Evolutionary conservation across 345 rosid genomes (phyloP).

Genomic region (Crucihimalaya himalaica): DNA sequence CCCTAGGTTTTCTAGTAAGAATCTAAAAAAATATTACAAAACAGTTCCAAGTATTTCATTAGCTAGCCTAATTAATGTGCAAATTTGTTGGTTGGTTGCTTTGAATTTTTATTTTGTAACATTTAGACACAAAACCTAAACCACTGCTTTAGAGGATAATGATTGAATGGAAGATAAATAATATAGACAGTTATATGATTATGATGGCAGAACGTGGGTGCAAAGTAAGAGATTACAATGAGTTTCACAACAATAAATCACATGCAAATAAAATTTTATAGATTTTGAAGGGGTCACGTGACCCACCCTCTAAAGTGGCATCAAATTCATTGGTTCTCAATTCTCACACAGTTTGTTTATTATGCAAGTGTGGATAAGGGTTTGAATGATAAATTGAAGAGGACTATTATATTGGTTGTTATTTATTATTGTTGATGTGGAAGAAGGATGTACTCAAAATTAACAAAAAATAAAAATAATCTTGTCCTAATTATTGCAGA

Average conservation of each 20-base stretch:
- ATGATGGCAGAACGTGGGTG: background rate
- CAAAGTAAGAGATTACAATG: background rate
- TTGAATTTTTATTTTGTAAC: background rate
- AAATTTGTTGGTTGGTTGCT: background rate
- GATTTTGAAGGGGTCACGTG: background rate
- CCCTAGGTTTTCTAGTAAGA: background rate
- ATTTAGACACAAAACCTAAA: background rate
- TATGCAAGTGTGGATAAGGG: background rate
- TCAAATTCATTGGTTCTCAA: background rate
- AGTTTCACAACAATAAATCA: background rate
- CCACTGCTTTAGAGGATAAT: background rate
- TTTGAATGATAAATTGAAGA: background rate
- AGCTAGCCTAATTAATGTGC: too few relatives aligned
- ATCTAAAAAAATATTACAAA: background rate
- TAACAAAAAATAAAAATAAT: background rate
- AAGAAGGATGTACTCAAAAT: background rate
- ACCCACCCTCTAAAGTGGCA: background rate
- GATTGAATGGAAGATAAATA: background rate
- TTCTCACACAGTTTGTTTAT: background rate
- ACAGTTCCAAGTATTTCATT: background rate
- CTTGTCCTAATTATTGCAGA: constrained; percentile 65
- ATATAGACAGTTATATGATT: background rate
- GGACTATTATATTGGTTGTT: background rate
- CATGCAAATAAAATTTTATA: background rate
- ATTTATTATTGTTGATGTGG: background rate